Percentiles rank a stretch among this genome's conserved stretches.
Conservation (phyloP, 345 rosid species). For the rapeseed (Brassica napus) region DNA sequence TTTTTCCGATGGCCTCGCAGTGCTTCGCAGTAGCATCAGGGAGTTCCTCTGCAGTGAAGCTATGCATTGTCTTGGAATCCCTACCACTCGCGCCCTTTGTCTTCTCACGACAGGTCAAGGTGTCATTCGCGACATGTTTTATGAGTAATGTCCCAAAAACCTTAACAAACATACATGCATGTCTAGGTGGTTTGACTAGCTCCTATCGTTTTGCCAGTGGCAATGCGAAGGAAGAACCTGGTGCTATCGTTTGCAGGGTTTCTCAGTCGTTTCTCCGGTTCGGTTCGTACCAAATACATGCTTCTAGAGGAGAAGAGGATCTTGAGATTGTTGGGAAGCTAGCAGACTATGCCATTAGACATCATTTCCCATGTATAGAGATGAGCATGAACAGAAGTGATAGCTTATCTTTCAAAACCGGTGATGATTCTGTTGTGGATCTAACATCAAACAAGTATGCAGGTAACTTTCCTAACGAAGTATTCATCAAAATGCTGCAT, state of each 20-base stretch:
- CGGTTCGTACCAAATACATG: constrained; percentile 91
- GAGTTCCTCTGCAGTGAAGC: constrained; percentile 97
- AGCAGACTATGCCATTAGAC: constrained; percentile 90
- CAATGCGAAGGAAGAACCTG: constrained; percentile 93
- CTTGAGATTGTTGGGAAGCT: constrained; percentile 66
- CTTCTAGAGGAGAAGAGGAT: constrained; percentile 92
- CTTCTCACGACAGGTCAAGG: constrained; percentile 88
- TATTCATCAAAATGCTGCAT: not conserved
- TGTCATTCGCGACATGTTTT: constrained; percentile 96
- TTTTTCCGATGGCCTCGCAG: constrained; percentile 98
- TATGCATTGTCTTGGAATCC: constrained; percentile 91
- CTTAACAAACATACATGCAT: not conserved
- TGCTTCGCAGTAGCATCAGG: constrained; percentile 90
- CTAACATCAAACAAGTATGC: constrained; percentile 96
- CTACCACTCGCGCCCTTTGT: constrained; percentile 94
- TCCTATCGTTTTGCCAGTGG: constrained; percentile 60
- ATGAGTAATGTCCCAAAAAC: constrained; percentile 64
- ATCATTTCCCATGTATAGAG: constrained; percentile 89
- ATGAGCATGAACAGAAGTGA: constrained; percentile 78
- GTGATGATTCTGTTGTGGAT: constrained; percentile 76
- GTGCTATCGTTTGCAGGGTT: constrained; percentile 95
- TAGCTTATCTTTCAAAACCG: constrained; percentile 79
- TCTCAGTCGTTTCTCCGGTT: constrained; percentile 84
- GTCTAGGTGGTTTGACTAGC: constrained; percentile 5
- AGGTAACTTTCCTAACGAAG: constrained; percentile 46